Evolutionary conservation across 495 filamentous ascomycete species (phyloP).

Genomic region (Trichoderma asperelloides): DNA sequence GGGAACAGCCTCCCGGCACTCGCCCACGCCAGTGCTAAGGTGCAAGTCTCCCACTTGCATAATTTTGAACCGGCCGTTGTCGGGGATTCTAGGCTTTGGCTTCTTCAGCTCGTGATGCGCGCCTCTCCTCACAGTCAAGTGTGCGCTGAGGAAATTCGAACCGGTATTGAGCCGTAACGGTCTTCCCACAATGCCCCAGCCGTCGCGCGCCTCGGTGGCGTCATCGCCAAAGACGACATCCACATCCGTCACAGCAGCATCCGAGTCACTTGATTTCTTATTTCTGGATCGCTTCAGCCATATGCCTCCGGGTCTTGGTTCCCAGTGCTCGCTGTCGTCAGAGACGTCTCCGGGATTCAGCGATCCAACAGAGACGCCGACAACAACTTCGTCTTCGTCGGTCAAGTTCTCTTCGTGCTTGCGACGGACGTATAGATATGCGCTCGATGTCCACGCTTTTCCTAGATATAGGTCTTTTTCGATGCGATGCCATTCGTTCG

Average conservation of each 20-base stretch:
- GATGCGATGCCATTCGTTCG: slow-evolving; percentile 69
- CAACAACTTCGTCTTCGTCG: slow-evolving; percentile 63
- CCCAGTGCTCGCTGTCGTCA: slow-evolving; percentile 61
- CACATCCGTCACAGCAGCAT: slow-evolving; percentile 67
- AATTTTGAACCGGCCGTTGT: slow-evolving; percentile 94
- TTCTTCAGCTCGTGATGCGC: slow-evolving; percentile 47
- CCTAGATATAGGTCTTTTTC: slow-evolving; percentile 89
- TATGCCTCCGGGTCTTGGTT: slow-evolving; percentile 65
- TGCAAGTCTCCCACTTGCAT: slow-evolving; percentile 91
- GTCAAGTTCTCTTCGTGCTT: slow-evolving; percentile 85
- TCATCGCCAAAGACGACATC: slow-evolving; percentile 92
- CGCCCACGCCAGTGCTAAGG: slow-evolving; percentile 77
- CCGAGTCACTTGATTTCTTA: slow-evolving; percentile 68
- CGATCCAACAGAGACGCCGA: slow-evolving; percentile 69
- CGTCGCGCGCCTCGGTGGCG: slow-evolving; percentile 76
- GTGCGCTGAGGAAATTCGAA: slow-evolving; percentile 53
- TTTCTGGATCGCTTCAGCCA: slow-evolving; percentile 81
- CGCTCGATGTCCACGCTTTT: slow-evolving; percentile 61
- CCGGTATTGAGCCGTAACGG: slow-evolving; percentile 56
- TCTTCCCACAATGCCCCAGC: slow-evolving; percentile 69
- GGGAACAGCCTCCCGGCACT: slow-evolving; percentile 76
- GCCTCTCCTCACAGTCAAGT: slow-evolving; percentile 70
- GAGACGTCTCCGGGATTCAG: slow-evolving; percentile 57
- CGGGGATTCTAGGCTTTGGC: slow-evolving; percentile 64
- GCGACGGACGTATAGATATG: slow-evolving; percentile 75